Base-by-base conservation (phyloP, 768 basidiomycete species). In the Dioszegia hungarica region DNA sequence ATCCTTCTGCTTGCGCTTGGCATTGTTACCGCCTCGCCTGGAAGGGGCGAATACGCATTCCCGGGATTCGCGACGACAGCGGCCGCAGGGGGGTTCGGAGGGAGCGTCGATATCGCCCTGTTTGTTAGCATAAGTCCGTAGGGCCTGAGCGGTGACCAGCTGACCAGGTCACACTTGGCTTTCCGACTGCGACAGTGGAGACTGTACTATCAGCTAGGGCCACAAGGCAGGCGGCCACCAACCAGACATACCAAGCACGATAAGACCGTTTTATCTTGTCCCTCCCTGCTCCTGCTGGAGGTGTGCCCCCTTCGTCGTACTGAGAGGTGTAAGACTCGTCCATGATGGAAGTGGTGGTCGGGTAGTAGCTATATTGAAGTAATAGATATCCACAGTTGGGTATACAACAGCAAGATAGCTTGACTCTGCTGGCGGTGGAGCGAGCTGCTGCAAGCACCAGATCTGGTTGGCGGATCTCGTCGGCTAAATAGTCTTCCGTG, bases 81-180 rank as follows among this genome's bases (percentile, higher is more conserved):
- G 45, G 1, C 66, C 59, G 43, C 74, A 75, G 14, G 74, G 72
- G 17, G 74, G 72, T 8, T 49, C 49, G 19, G 64, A 66, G 3
- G 74, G 74, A 1, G 66, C 62, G 43, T 75, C 67, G 49, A 73
- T 70, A 49, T 73, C 72, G 15, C 74, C 70, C 68, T 70, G 39
- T 12, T 29, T n/a, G n/a, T n/a, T n/a, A n/a, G n/a, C n/a, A n/a
- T n/a, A n/a, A n/a, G n/a, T n/a, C n/a, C n/a, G n/a, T n/a, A n/a
- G n/a, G n/a, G n/a, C 38, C 37, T 51, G 37, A 14, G 33, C n/a
- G 11, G 24, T 22, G 27, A 36, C 17, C 34, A 27, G 54, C 65
- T 52, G 28, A 70, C 73, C 19, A 75, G 61, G 59, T 75, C 74
- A 47, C 74, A 73, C 59, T 70, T 71, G 4, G 74, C 72, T 51